A percentile compares a stretch with the other conserved stretches of the same genome.
Evolutionary conservation across 169 alveolate genomes (phyloP).

Genomic region (Neospora caninum): DNA sequence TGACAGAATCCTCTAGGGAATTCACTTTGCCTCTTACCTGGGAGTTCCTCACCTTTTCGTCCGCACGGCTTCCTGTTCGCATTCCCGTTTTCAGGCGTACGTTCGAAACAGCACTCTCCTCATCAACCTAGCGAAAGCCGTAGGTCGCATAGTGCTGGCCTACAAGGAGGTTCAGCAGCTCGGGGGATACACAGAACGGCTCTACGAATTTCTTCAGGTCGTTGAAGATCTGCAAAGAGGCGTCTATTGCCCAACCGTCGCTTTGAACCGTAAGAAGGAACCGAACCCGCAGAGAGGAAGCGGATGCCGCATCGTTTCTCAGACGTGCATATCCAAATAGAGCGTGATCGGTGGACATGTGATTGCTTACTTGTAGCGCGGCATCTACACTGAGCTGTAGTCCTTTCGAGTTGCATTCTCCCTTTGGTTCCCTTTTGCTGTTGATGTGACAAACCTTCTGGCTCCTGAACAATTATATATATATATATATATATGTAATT

Average conservation of each 20-base stretch:
- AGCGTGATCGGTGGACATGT: not conserved
- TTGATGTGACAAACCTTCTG: too few species aligned
- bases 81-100: constrained; percentile 78
- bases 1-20: too few species aligned
- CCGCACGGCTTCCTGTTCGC: not conserved
- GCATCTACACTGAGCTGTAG: too few species aligned
- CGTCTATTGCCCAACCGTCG: constrained; percentile 37
- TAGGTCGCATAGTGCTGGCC: constrained; percentile 85
- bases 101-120: constrained; percentile 84
- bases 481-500: too few species aligned
- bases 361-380: too few species aligned
- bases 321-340: not conserved
- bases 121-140: constrained; percentile 88
- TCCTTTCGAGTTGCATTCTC: too few species aligned
- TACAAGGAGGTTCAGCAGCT: constrained; percentile 85
- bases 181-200: constrained; percentile 84
- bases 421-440: too few species aligned
- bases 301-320: not conserved
- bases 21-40: too few species aligned
- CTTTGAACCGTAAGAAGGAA: not conserved
- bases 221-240: constrained; percentile 81
- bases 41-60: not conserved
- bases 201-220: constrained; percentile 80
- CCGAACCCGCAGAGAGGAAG: not conserved
- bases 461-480: too few species aligned